These are phyloP conservation scores for Monosporascus sp. DNA, from an alignment of 2,329 filamentous ascomycete genomes.

Conservation along the genomic window DNA sequence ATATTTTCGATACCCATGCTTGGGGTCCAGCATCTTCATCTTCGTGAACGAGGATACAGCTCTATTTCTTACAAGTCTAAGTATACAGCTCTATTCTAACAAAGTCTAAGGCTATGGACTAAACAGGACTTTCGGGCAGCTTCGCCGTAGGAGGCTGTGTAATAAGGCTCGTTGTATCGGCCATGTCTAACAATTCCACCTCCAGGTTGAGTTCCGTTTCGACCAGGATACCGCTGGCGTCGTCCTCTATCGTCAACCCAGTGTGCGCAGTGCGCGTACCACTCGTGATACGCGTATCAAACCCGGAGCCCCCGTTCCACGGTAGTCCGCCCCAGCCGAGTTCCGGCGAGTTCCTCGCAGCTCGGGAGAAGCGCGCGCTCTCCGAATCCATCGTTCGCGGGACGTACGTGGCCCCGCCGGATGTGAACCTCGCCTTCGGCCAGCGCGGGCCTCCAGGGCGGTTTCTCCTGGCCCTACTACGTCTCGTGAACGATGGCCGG, in stretches of 20 bases:
- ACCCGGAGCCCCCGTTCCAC: not conserved
- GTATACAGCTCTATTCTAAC: no score
- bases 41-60: no score
- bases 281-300: not conserved
- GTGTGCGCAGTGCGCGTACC: not conserved
- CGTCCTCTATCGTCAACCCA: not conserved
- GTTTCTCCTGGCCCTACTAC: no score
- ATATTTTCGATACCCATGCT: no score
- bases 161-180: not conserved
- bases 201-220: not conserved
- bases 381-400: no score
- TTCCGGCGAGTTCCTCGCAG: not conserved
- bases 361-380: no score
- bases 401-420: no score
- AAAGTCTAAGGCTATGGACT: no score
- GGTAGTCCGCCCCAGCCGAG: not conserved
- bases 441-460: no score
- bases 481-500: not conserved
- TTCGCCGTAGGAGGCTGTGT: not conserved
- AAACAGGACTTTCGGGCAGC: not conserved
- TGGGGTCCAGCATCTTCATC: no score
- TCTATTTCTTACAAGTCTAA: no score
- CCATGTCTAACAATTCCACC: not conserved
- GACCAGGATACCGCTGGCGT: not conserved
- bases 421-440: no score